Evolutionary conservation across 148 eudicot genomes (phyloP).

Genomic region (Rhododendron simsii): DNA sequence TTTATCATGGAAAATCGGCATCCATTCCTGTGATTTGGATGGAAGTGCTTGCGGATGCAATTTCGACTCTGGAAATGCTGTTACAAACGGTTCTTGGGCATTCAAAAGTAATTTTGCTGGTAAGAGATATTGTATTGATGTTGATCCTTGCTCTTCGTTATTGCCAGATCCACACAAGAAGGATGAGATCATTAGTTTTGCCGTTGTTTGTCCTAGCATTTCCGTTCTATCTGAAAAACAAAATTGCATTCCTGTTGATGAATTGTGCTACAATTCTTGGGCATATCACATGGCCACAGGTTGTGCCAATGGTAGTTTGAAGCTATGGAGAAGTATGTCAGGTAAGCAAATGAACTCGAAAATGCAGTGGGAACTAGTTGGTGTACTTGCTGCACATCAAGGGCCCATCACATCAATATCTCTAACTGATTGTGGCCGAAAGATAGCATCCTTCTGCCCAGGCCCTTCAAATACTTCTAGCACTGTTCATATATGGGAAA

Average conservation of each 20-base stretch:
- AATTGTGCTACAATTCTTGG: slow-evolving; percentile 20
- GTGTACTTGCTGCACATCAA: slow-evolving; percentile 52
- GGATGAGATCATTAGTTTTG: slow-evolving; percentile 59
- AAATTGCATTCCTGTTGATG: slow-evolving; percentile 27
- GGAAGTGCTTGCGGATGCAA: slow-evolving; percentile 22
- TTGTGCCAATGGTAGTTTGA: slow-evolving; percentile 62
- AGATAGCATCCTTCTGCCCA: slow-evolving; percentile 61
- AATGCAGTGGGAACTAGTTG: slow-evolving; percentile 75
- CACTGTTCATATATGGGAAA: slow-evolving; percentile 62
- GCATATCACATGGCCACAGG: slow-evolving; percentile 84
- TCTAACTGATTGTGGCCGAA: slow-evolving; percentile 65
- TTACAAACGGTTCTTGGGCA: slow-evolving; percentile 26
- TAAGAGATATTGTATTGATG: slow-evolving; percentile 43
- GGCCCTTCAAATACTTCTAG: slow-evolving; percentile 23
- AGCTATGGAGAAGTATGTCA: slow-evolving; percentile 68
- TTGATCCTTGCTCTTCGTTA: slow-evolving; percentile 50
- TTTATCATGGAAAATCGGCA: slow-evolving; percentile 64
- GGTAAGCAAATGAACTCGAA: slow-evolving; percentile 28
- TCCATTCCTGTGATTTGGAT: slow-evolving; percentile 44
- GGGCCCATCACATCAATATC: slow-evolving; percentile 55
- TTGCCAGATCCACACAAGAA: slow-evolving; percentile 49
- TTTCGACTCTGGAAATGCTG: slow-evolving; percentile 17
- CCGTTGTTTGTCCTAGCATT: slow-evolving; percentile 43
- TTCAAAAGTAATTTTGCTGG: slow-evolving; percentile 54
- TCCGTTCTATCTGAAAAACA: slow-evolving; percentile 24